Conservation (phyloP, 1,284 basidiomycete species). For the Moesziomyces parantarcticus region DNA sequence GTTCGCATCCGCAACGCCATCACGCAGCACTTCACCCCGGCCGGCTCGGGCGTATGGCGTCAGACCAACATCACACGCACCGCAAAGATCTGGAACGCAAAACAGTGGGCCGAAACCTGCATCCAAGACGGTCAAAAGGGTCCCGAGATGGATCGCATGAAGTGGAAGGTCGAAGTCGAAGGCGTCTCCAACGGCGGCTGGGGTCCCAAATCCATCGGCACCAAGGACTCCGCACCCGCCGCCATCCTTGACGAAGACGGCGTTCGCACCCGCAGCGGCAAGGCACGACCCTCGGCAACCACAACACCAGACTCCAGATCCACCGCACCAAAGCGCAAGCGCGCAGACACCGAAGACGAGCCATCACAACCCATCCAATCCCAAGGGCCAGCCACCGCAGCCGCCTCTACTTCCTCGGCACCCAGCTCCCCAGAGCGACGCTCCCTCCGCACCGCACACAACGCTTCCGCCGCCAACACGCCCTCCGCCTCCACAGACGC, state of each 20-base stretch:
- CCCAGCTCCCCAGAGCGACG: constrained; percentile 18
- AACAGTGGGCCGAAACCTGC: constrained; percentile 65
- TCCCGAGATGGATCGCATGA: constrained; percentile 63
- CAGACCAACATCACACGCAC: constrained; percentile 65
- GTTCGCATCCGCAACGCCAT: constrained; percentile 65
- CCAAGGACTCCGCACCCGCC: constrained; percentile 23
- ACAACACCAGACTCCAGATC: constrained; percentile 6
- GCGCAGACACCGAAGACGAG: constrained; percentile 14
- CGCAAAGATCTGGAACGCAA: constrained; percentile 61
- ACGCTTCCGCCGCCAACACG: constrained; percentile 9
- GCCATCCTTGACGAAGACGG: constrained; percentile 53
- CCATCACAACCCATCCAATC: constrained; percentile 7
- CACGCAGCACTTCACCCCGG: constrained; percentile 61
- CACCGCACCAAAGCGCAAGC: constrained; percentile 22
- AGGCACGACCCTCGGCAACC: constrained; percentile 17
- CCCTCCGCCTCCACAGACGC: constrained; percentile 25
- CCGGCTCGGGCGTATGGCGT: constrained; percentile 64
- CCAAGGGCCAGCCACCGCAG: constrained; percentile 14
- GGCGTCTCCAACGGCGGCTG: constrained; percentile 49
- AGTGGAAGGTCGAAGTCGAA: constrained; percentile 57
- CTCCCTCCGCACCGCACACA: constrained; percentile 15
- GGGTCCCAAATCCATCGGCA: constrained; percentile 42
- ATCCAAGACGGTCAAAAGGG: constrained; percentile 50
- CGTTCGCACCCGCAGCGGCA: constrained; percentile 58
- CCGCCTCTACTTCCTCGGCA: constrained; percentile 10